Evolutionary conservation across 306 rosid genomes (phyloP).

Genomic region (Ormosia emarginata): DNA sequence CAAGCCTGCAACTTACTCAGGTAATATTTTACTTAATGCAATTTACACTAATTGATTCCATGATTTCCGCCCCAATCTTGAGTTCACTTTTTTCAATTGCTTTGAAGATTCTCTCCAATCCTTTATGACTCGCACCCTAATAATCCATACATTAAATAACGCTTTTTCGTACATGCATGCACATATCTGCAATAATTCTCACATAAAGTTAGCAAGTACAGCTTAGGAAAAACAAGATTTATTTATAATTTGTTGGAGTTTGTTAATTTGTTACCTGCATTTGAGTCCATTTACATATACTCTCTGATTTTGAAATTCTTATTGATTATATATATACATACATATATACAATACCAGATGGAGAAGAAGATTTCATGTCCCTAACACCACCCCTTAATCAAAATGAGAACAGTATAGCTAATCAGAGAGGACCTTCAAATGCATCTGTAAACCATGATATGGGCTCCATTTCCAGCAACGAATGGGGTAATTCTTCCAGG

Average conservation of each 20-base stretch:
- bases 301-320: not conserved
- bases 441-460: slow-evolving; percentile 43
- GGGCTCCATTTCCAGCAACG: slow-evolving; percentile 43
- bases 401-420: slow-evolving; percentile 40
- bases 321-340: not conserved
- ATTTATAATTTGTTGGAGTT: no score
- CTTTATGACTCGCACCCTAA: slow-evolving; percentile 42
- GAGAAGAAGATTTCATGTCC: slow-evolving; percentile 71
- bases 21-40: slow-evolving; percentile 17
- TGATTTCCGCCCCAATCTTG: slow-evolving; percentile 30
- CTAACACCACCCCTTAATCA: slow-evolving; percentile 41
- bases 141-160: slow-evolving; percentile 7
- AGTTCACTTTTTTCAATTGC: slow-evolving; percentile 22
- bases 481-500: slow-evolving; percentile 74
- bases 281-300: no score
- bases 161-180: not conserved
- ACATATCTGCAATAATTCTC: no score
- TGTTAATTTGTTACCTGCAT: no score
- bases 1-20: slow-evolving; percentile 82
- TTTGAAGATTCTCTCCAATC: slow-evolving; percentile 40
- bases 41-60: slow-evolving; percentile 20
- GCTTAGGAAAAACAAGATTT: not conserved
- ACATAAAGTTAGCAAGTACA: no score
- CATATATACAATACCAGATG: slow-evolving; percentile 53
- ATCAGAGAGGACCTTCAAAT: slow-evolving; percentile 44